Base-by-base conservation (phyloP, 352 stramenopile genomes). In the Stramenopiles sp. region DNA sequence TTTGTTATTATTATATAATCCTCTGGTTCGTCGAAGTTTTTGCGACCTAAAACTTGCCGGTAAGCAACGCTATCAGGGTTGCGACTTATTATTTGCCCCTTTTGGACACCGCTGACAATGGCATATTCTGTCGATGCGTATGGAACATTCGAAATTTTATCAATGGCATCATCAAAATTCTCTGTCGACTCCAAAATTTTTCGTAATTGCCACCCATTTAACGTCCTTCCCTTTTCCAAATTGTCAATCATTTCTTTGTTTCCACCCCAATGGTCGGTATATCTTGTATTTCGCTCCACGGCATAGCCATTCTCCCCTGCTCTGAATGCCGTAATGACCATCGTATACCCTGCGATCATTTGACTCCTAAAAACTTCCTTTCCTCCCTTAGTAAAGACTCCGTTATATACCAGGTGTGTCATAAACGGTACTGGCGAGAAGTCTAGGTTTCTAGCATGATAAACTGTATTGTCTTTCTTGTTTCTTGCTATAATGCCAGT, bases 1-100 rank as follows among this genome's bases (percentile, higher is more conserved):
- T 78, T 78, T 33, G 71, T 78, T 14, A 78, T 78, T 4, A 78
- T 78, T 14, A 78, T 78, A 33, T 78, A 78, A 78, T 78, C 71
- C 1, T 78, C 71, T 33, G 71, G 71, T 78, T 78, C 71, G 22
- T 78, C 71, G 71, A 78, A 78, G 14, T 78, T 78, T 4, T 78
- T 78, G 1, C 14, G 71, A 31, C 71, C 71, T 33, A 78, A 33
- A 4, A 78, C 31, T 78, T 78, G 71, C 4, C 71, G 71, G 71
- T 78, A 78, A 14, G 71, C 71, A 78, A 78, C 71, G 22, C 14
- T 78, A 33, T 78, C 71, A 14, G 71, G 71, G 71, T 78, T 78
- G 30, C 71, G 30, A 14, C 71, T 78, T 4, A 78, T 33, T 14
- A 78, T 78, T 33, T 33, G 30, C 1, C 71, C 71, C 22, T 78